Base-by-base conservation (phyloP, 2,329 filamentous ascomycete species). In the Pezicula neosporulosa region DNA sequence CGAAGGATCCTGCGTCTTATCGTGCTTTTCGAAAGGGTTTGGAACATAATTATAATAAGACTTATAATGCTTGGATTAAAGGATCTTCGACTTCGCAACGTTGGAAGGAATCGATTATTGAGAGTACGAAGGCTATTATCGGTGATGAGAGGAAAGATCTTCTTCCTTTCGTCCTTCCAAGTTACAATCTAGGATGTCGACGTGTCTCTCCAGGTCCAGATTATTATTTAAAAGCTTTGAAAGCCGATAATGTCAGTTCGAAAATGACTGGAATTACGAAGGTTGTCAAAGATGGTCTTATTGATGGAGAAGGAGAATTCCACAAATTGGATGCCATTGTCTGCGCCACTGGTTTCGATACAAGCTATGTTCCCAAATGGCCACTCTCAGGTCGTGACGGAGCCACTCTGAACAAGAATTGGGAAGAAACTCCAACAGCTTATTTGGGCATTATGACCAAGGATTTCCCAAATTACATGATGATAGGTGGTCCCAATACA, bases 121-220 rank as follows among this genome's bases (percentile, higher is more conserved):
- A 13, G 6, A 16, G 12, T 37, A 13, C 35, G 21, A 37, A 37
- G 35, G 35, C n/a, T 16, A 16, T 33, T 4, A 15, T 19, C 36
- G 68, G 56, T 54, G 56, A 47, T 45, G 70, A 44, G 3, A 16
- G 35, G 35, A 16, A 37, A 37, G 35, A 37, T 13, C 35, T 37
- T 21, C 21, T 21, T 21, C 21, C 21, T 21, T 21, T 21, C 21
- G 21, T 21, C 35, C 12, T 53, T 55, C 30, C 50, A 41, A 53
- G 62, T 4, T 69, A 59, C 48, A 51, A 53, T 36, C 60, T 69
- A 10, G 68, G 55, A 4, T 74, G 72, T 58, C 68, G 72, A 13
- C 65, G 72, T 12, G 57, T 73, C 15, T 72, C 71, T 16, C 70
- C 71, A 1, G 69, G 69, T 16, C 65, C 68, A 24, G 68, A 66